Conservation (phyloP, 805 yeast species). For the Pichia cephalocereana region DNA sequence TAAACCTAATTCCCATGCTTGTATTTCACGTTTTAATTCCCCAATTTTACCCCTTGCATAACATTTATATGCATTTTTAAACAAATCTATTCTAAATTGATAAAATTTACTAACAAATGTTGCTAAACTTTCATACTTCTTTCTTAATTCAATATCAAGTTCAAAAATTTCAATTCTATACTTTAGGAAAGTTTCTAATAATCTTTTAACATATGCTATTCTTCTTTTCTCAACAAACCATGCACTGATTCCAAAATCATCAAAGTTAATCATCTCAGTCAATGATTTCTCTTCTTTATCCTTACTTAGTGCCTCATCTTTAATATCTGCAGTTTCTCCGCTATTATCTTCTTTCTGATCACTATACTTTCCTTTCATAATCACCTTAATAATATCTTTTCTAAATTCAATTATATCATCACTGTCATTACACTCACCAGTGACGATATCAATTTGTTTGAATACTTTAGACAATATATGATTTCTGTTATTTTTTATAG, state of each 20-base stretch:
- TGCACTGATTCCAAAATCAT: slow-evolving; percentile 3
- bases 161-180: slow-evolving; percentile 32
- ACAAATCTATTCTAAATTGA: slow-evolving; percentile 36
- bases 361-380: background rate
- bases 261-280: background rate
- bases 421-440: background rate
- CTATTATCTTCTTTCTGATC: background rate
- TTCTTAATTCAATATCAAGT: slow-evolving; percentile 38
- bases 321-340: background rate
- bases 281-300: background rate
- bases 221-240: slow-evolving; percentile 44
- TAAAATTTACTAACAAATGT: slow-evolving; percentile 53
- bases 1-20: slow-evolving; percentile 13
- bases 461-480: slow-evolving; percentile 1
- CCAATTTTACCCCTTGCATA: slow-evolving; percentile 23
- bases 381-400: background rate
- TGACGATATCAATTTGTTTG: slow-evolving; percentile 6
- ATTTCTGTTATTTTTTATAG: background rate
- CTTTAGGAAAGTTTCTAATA: slow-evolving; percentile 32
- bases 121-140: slow-evolving; percentile 54
- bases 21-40: slow-evolving; percentile 15
- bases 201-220: slow-evolving; percentile 35
- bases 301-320: background rate
- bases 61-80: slow-evolving; percentile 29
- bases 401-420: slow-evolving; percentile 1